Evolutionary conservation across 1,284 basidiomycete species (phyloP).

Genomic region (Lentinus polychrous): DNA sequence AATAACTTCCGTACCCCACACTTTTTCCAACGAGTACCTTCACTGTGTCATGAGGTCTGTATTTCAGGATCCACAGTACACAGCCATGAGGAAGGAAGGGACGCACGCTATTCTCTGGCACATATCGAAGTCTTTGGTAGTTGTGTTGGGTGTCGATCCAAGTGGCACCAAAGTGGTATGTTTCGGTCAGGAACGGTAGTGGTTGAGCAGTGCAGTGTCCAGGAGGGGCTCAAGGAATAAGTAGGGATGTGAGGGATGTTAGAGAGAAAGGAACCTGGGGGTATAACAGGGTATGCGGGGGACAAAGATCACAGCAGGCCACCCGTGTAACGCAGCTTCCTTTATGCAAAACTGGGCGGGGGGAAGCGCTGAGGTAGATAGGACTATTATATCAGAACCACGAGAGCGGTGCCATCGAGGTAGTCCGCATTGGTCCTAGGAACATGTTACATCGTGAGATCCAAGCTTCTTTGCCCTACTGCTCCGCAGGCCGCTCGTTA

Average conservation of each 20-base stretch:
- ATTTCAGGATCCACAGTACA: conserved; percentile 1
- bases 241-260: background rate
- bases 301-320: conserved; percentile 9
- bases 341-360: conserved; percentile 16
- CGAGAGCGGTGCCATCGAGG: conserved; percentile 15
- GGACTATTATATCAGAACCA: conserved; percentile 15
- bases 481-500: conserved; percentile 14
- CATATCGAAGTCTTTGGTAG: conserved; percentile 23
- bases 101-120: conserved; percentile 33
- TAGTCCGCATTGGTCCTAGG: conserved; percentile 17
- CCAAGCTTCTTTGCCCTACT: conserved; percentile 7
- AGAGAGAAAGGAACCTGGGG: background rate
- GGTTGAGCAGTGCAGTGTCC: background rate
- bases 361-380: conserved; percentile 17
- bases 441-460: conserved; percentile 19
- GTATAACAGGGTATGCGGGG: conserved; percentile 8
- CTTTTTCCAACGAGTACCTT: conserved; percentile 63
- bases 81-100: conserved; percentile 5
- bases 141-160: conserved; percentile 3
- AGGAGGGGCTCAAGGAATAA: background rate
- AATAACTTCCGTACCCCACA: conserved; percentile 47
- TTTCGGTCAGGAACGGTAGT: background rate
- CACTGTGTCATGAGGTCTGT: conserved; percentile 36
- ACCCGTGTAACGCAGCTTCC: conserved; percentile 9
- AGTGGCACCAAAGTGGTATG: conserved; percentile 2